Evolutionary conservation across 2,329 filamentous ascomycete genomes (phyloP), one percentile per base, ranked within the genome.

Genomic region (Metarhizium brunneum): DNA sequence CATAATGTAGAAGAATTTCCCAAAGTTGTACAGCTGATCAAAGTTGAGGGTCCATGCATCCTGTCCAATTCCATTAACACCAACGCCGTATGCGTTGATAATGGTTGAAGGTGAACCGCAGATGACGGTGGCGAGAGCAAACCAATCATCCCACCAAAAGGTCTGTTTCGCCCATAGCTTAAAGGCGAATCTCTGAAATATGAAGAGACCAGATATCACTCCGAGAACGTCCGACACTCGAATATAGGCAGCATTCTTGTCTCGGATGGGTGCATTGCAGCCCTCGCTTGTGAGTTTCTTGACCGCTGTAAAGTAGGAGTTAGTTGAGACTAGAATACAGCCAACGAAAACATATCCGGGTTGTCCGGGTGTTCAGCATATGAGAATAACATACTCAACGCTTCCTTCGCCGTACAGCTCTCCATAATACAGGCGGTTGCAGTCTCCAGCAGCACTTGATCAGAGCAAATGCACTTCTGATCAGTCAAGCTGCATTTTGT

Each of bases 131-230:
- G 62, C 49, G 2, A 66, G 52, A 16, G 62, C 61, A 36, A 63
- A 59, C 43, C 61, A 61, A 53, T 68, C 65, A 29, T 68, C 64
- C 14, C 68, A 54, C 2, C 58, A 66, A 18, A 70, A 66, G 1
- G 63, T 54, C 30, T 66, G 49, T 47, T 66, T 68, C 5, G 64
- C 53, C 3, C 65, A 65, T 29, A 68, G 62, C 36, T 58, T 62
- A 25, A 59, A 65, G 2, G 60, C 61, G 5, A 71, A 66, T 52
- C 72, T 69, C 30, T 71, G 63, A 11, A 65, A 60, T 10, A 72
- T 61, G 49, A 70, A 67, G 52, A 71, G 62, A 30, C 61, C 66
- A 14, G 67, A 63, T 18, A 72, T 68, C 2, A 66, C 63, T 40
- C 57, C 61, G 8, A 64, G 47, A 62, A 52, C 55, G 47, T 59